Percentiles rank a stretch among this genome's conserved stretches.
phyloP scores from a whole-genome alignment of 768 basidiomycete species.

The Arthromyces matolae region DNA sequence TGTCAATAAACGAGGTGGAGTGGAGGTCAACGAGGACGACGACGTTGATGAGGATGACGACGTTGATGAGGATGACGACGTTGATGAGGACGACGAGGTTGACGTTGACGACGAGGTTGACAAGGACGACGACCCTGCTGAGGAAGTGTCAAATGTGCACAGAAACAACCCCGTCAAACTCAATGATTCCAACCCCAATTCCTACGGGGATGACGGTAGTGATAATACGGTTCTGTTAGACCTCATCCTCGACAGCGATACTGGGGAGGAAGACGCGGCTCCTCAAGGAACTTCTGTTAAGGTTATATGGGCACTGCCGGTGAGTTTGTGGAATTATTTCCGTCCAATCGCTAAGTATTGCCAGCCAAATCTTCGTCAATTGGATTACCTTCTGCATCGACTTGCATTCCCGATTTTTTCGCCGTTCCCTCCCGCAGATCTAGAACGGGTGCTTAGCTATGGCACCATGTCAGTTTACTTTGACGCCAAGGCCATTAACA shows the following conservation, averaged over 20 bases:
- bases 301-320: neutral
- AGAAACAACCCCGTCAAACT: too few relatives aligned
- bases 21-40: neutral
- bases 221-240: neutral
- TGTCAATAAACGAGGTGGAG: neutral
- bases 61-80: neutral
- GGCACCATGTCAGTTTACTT: neutral
- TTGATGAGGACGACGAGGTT: neutral
- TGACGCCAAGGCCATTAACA: constrained; percentile 6
- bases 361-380: neutral
- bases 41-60: neutral
- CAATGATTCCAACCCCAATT: too few relatives aligned
- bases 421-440: neutral
- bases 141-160: too few relatives aligned
- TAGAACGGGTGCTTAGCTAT: neutral
- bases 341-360: neutral
- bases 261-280: too few relatives aligned
- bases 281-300: too few relatives aligned
- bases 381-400: neutral
- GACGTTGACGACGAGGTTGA: too few relatives aligned
- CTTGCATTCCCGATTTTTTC: neutral
- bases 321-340: neutral
- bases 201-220: too few relatives aligned
- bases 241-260: too few relatives aligned
- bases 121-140: too few relatives aligned